Evolutionary conservation across 2,329 filamentous ascomycete species (phyloP).

Genomic region (Epichloe festucae): DNA sequence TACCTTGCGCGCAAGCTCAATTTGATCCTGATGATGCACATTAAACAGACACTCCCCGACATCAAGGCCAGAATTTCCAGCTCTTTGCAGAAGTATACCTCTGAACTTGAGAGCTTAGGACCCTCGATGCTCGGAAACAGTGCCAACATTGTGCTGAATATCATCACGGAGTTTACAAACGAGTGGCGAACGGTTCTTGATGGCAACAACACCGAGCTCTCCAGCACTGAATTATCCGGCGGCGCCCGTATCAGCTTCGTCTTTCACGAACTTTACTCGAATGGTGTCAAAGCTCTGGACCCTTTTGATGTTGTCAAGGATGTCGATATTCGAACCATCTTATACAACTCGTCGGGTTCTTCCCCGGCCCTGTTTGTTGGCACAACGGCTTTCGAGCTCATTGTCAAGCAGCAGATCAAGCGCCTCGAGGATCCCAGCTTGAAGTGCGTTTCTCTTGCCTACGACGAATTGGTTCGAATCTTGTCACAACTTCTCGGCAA

Average conservation of each 20-base stretch:
- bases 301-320: constrained; percentile 97
- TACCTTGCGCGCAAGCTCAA: constrained; percentile 96
- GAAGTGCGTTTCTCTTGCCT: constrained; percentile 95
- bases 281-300: constrained; percentile 94
- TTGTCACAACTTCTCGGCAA: constrained; percentile 81
- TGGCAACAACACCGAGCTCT: constrained; percentile 92
- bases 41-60: constrained; percentile 96
- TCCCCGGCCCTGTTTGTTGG: constrained; percentile 94
- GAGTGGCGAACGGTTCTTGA: constrained; percentile 95
- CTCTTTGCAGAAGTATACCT: constrained; percentile 80
- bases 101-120: constrained; percentile 71
- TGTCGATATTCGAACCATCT: constrained; percentile 87
- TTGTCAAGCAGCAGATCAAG: constrained; percentile 98
- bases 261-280: constrained; percentile 96
- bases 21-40: constrained; percentile 99
- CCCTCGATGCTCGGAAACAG: constrained; percentile 94
- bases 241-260: constrained; percentile 98
- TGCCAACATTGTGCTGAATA: constrained; percentile 92
- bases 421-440: constrained; percentile 88
- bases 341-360: constrained; percentile 98
- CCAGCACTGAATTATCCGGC: constrained; percentile 85
- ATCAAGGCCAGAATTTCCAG: constrained; percentile 96
- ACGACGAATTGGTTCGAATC: constrained; percentile 94
- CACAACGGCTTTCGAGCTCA: constrained; percentile 94
- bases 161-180: constrained; percentile 97